phyloP scores from a whole-genome alignment of 148 eudicot genomes.

The Agrostemma githago region DNA sequence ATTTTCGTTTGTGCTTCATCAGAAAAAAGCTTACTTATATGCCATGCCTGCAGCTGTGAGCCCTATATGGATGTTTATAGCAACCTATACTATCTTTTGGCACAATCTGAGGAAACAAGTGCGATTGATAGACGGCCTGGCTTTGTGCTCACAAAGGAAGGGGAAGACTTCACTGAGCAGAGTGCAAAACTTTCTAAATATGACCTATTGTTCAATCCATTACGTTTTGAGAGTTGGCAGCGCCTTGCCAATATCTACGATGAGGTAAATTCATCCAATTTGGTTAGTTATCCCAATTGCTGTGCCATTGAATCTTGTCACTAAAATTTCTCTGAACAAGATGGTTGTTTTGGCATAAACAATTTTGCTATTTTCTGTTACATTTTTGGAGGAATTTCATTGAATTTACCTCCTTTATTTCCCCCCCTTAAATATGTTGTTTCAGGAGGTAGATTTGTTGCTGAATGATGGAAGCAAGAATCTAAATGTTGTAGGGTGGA shows the following conservation, averaged over 20 bases:
- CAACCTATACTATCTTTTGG: conserved; percentile 86
- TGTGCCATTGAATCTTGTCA: not conserved
- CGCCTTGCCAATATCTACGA: conserved; percentile 90
- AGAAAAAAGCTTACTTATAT: conserved; percentile 9
- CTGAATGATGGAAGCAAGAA: conserved; percentile 99
- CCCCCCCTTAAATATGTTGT: conserved; percentile 6
- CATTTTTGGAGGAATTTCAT: not conserved
- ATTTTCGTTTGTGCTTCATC: conserved; percentile 5
- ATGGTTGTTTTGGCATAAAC: not conserved
- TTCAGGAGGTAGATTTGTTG: conserved; percentile 94
- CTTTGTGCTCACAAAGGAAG: conserved; percentile 94
- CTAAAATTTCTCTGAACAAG: not conserved
- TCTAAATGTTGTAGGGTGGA: conserved; percentile 78
- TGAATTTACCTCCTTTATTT: not conserved
- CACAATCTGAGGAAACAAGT: conserved; percentile 84
- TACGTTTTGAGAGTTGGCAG: conserved; percentile 95
- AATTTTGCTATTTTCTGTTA: not conserved
- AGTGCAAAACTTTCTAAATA: conserved; percentile 87
- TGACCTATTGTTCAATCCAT: conserved; percentile 82
- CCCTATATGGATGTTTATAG: conserved; percentile 84
- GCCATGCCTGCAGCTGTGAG: conserved; percentile 63
- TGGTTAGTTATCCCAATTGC: conserved; percentile 9
- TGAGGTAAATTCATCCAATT: conserved; percentile 49
- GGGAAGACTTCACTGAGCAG: conserved; percentile 86
- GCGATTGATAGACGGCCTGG: conserved; percentile 99